phyloP scores from a whole-genome alignment of 169 alveolate genomes.

The Cryptosporidium felis region DNA sequence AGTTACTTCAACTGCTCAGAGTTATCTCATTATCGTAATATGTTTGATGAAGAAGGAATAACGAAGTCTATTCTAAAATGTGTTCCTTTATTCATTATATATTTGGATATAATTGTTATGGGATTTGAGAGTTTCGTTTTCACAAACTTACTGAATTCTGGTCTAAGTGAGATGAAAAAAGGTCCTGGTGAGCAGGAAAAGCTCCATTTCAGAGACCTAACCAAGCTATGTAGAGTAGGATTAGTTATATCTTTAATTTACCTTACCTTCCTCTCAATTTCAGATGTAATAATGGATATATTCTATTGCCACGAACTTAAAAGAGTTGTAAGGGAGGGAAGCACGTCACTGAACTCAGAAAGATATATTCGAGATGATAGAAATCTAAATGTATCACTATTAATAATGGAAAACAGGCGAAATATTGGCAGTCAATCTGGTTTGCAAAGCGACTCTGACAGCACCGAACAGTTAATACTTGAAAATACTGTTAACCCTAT shows the following conservation, averaged over 20 bases:
- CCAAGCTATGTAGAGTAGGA: neutral
- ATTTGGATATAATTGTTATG: constrained; percentile 32
- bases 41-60: constrained; percentile 26
- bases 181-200: constrained; percentile 45
- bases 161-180: neutral
- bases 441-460: neutral
- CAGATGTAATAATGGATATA: constrained; percentile 44
- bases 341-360: neutral
- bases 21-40: neutral
- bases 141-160: neutral
- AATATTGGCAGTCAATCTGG: neutral
- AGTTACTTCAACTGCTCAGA: constrained; percentile 12
- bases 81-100: constrained; percentile 18
- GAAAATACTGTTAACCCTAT: constrained; percentile 10
- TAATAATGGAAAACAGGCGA: constrained; percentile 15
- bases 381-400: neutral
- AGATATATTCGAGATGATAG: neutral
- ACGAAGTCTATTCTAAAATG: constrained; percentile 11
- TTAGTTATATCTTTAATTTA: neutral
- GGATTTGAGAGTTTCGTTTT: constrained; percentile 36
- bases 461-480: neutral
- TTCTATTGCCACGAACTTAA: constrained; percentile 55
- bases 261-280: constrained; percentile 22
- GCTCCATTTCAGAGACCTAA: neutral
- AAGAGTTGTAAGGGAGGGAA: neutral